Percentiles rank a stretch among this genome's conserved stretches.
These are phyloP conservation scores for Wolfiporia cocos DNA, from an alignment of 1,284 basidiomycete species.

Conservation along the genomic window DNA sequence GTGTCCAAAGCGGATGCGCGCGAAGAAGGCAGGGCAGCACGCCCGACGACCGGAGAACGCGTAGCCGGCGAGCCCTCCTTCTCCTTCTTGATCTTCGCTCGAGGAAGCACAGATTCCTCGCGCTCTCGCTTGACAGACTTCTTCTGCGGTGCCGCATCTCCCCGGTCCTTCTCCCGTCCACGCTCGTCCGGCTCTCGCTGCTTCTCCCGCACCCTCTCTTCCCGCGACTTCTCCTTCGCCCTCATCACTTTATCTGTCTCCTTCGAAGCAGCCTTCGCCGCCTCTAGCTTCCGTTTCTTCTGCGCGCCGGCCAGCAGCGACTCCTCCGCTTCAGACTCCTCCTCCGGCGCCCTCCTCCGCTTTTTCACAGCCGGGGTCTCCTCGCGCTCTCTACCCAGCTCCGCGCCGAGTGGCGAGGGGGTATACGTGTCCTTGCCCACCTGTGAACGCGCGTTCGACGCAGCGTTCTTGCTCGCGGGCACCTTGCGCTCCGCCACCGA, in stretches of 20 bases:
- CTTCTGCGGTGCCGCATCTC: not conserved
- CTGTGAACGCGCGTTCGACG: conserved; percentile 11
- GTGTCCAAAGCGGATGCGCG: conserved; percentile 11
- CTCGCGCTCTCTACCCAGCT: conserved; percentile 19
- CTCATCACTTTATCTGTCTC: conserved; percentile 9
- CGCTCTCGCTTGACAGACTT: conserved; percentile 13
- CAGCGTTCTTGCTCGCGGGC: conserved; percentile 10
- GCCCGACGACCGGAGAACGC: conserved; percentile 11
- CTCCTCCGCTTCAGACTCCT: conserved; percentile 5
- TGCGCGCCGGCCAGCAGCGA: not conserved
- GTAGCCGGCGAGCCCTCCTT: conserved; percentile 26
- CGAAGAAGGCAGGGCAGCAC: conserved; percentile 17
- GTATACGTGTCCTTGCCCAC: conserved; percentile 14
- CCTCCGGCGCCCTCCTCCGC: conserved; percentile 19
- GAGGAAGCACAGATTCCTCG: conserved; percentile 20
- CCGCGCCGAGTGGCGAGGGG: conserved; percentile 10
- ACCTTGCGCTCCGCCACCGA: conserved; percentile 19
- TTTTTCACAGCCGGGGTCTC: conserved; percentile 14
- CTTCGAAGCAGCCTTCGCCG: too few species aligned
- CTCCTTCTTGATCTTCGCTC: conserved; percentile 31
- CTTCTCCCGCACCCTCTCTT: conserved; percentile 14
- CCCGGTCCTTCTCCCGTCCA: conserved; percentile 8
- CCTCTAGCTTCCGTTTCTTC: conserved; percentile 6
- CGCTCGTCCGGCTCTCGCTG: conserved; percentile 9
- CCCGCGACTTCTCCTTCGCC: conserved; percentile 16